Percentiles rank a stretch among this genome's conserved stretches.
phyloP scores from a whole-genome alignment of 2,329 filamentous ascomycete species.

The Dothidotthia symphoricarpi region DNA sequence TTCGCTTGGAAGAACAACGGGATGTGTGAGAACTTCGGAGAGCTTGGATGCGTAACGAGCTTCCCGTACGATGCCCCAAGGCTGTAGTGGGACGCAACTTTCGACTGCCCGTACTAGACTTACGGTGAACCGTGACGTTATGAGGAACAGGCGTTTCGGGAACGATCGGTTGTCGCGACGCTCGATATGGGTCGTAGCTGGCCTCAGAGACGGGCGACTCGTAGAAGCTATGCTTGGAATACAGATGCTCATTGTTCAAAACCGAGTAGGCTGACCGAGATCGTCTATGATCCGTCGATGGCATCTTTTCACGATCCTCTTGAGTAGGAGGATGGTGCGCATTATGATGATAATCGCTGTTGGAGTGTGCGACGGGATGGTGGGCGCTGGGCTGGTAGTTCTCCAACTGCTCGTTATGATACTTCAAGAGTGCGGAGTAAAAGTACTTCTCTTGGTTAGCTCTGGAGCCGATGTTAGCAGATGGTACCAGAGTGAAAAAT shows the following conservation, averaged over 20 bases:
- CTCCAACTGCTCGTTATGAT: conserved; percentile 80
- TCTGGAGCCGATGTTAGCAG: conserved; percentile 46
- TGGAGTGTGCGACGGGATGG: conserved; percentile 68
- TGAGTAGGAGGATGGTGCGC: conserved; percentile 21
- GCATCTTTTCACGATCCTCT: conserved; percentile 37
- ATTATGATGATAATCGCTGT: conserved; percentile 76
- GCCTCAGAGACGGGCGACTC: conserved; percentile 52
- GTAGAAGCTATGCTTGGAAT: conserved; percentile 50
- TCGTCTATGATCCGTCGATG: conserved; percentile 41
- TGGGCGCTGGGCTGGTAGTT: conserved; percentile 72
- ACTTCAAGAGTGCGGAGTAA: conserved; percentile 79
- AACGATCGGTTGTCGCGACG: conserved; percentile 57
- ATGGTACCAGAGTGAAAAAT: background rate
- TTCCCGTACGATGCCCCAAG: conserved; percentile 43
- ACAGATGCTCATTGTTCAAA: conserved; percentile 54
- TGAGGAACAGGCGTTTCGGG: conserved; percentile 55
- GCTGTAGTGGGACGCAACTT: conserved; percentile 39
- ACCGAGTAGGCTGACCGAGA: conserved; percentile 58
- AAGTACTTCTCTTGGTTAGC: conserved; percentile 91
- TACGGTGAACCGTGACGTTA: conserved; percentile 67
- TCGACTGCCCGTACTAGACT: conserved; percentile 34
- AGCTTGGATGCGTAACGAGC: conserved; percentile 46
- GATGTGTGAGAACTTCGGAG: conserved; percentile 37
- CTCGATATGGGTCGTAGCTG: conserved; percentile 83
- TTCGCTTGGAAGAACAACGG: conserved; percentile 33